Evolutionary conservation across 2,329 filamentous ascomycete genomes (phyloP), one percentile per base, ranked within the genome.

Genomic region (Ophiostoma montium): DNA sequence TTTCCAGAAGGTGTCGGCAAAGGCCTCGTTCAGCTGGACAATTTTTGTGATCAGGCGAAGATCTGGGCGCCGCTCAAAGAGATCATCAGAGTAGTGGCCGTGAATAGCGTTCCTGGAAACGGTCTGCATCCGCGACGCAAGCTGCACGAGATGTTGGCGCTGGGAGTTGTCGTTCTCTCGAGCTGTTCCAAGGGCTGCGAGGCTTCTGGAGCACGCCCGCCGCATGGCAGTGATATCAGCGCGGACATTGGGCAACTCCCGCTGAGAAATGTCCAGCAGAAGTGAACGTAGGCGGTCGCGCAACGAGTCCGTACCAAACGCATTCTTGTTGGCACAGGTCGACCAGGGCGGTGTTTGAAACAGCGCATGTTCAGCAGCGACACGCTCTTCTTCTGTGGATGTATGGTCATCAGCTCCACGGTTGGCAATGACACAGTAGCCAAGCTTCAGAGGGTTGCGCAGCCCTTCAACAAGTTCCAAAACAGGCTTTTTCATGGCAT

Each of bases 351-450:
- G 39, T 10, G 12, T 13, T 12, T 18, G 16, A 9, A 16, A 41
- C 13, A 41, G 11, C 12, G 8, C 8, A 19, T 19, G 0, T 51
- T 72, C 70, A 0, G 57, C 50, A 0, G 32, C 43, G 6, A 62
- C 55, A 0, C 68, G 63, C 1, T 65, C 53, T 1, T 57, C 50
- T 0, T 66, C 49, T 0, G 57, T 61, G 1, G 64, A 63, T 0
- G 56, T 49, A 0, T 42, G 54, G 5, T 72, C 68, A 13, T 72
- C 69, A 0, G 67, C 65, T 10, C 70, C 59, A 0, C 70, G 66
- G 27, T 73, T 75, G 47, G 67, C 66, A 45, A 76, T 67, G 0
- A 74, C 57, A 16, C 63, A 72, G 47, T 73, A 75, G 0, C 72
- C 71, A 0, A 76, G 62, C 1, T 63, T 63, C 0, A 74, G 59